These are phyloP conservation scores for Aspergillus uvarum DNA, from an alignment of 2,329 filamentous ascomycete species.

Conservation along the genomic window DNA sequence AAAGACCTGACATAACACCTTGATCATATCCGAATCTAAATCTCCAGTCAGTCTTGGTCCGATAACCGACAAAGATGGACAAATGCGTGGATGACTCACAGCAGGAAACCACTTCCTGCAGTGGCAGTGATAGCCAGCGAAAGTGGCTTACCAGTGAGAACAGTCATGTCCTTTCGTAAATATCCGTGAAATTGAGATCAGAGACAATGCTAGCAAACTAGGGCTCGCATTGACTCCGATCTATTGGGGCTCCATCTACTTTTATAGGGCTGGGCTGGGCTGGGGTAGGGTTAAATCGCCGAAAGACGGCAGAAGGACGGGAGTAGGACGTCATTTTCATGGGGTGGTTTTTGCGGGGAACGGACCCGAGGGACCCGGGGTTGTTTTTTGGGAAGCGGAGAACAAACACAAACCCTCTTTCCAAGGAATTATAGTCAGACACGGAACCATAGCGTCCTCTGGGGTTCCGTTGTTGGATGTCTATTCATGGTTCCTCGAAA, in stretches of 20 bases:
- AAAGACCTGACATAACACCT: constrained; percentile 39
- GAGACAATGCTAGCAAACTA: background rate
- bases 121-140: constrained; percentile 46
- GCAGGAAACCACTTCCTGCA: constrained; percentile 42
- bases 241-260: background rate
- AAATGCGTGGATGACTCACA: constrained; percentile 34
- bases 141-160: constrained; percentile 34
- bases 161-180: constrained; percentile 16
- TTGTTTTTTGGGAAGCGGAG: no score
- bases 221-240: background rate
- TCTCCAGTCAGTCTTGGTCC: constrained; percentile 4
- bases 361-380: no score
- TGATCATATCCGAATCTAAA: constrained; percentile 39
- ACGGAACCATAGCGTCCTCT: no score
- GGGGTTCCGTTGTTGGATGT: no score
- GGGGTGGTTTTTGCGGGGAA: no score
- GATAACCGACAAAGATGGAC: constrained; percentile 6
- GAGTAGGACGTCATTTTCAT: no score
- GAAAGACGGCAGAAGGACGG: background rate
- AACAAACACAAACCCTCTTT: no score
- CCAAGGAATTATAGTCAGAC: no score
- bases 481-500: no score
- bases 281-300: background rate
- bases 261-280: constrained; percentile 1
- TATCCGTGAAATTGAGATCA: background rate